Conservation (phyloP, 2,329 filamentous ascomycete genomes). For the Epichloe amarillans region DNA sequence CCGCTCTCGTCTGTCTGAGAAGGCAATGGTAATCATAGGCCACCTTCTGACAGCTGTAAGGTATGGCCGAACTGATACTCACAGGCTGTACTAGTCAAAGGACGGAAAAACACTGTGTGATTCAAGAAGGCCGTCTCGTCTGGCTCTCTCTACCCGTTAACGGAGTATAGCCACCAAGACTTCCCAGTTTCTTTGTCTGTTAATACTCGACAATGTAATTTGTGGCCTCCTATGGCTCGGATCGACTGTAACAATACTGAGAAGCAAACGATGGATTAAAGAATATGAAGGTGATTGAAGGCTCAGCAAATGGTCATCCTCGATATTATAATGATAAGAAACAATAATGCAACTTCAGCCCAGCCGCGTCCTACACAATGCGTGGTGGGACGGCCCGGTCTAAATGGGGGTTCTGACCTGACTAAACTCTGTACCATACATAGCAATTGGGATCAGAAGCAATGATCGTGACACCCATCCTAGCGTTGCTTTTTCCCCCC, state of each 20-base stretch:
- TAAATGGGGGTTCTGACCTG: not conserved
- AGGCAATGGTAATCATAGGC: not conserved
- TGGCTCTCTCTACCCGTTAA: not conserved
- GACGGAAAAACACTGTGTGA: not conserved
- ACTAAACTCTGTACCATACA: not conserved
- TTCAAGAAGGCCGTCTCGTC: not conserved
- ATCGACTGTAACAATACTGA: not conserved
- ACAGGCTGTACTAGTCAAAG: not conserved
- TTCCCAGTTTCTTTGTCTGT: not conserved
- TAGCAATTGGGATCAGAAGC: not conserved
- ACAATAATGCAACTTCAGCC: not conserved
- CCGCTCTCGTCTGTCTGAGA: not conserved
- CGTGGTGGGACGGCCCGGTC: conserved; percentile 1
- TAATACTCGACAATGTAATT: not conserved
- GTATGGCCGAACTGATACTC: not conserved
- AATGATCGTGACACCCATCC: not conserved
- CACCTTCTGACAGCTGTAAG: conserved; percentile 1
- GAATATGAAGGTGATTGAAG: not conserved
- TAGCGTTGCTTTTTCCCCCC: conserved; percentile 9
- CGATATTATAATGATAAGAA: not conserved
- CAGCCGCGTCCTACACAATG: not conserved
- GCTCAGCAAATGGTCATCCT: not conserved
- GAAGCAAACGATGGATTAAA: not conserved
- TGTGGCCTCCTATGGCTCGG: not conserved
- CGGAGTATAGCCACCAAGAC: not conserved